Percentiles rank a stretch among this genome's conserved stretches.
phyloP scores from a whole-genome alignment of 176 grass and related monocot genomes.

The Puya raimondii region DNA sequence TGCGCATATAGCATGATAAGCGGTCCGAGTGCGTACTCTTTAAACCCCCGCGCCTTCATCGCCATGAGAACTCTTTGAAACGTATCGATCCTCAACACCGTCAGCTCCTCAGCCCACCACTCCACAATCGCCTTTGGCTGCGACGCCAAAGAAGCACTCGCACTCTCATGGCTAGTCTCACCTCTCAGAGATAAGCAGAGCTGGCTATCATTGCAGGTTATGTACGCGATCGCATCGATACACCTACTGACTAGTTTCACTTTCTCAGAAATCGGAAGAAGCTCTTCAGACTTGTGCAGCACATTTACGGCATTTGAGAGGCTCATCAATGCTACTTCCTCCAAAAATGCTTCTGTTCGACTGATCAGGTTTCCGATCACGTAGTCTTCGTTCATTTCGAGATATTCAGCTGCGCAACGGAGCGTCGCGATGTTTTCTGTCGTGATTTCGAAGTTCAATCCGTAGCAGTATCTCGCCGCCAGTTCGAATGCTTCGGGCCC shows the following conservation, averaged over 20 bases:
- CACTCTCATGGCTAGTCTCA: neutral
- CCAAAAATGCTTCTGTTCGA: slow-evolving; percentile 47
- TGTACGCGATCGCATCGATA: slow-evolving; percentile 58
- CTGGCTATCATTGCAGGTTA: slow-evolving; percentile 32
- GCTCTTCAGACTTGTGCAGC: slow-evolving; percentile 50
- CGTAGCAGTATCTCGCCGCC: slow-evolving; percentile 66
- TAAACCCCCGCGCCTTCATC: slow-evolving; percentile 73
- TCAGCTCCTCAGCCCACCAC: slow-evolving; percentile 82
- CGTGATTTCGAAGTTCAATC: slow-evolving; percentile 57
- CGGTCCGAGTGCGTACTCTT: slow-evolving; percentile 61
- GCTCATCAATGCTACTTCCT: slow-evolving; percentile 51
- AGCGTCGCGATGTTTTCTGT: slow-evolving; percentile 62
- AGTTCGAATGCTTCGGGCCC: slow-evolving; percentile 63
- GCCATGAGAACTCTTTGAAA: slow-evolving; percentile 71
- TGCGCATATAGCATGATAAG: slow-evolving; percentile 91
- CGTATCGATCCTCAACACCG: slow-evolving; percentile 56
- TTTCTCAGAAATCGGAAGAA: slow-evolving; percentile 64
- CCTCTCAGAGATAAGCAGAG: slow-evolving; percentile 15
- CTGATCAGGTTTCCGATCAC: slow-evolving; percentile 35
- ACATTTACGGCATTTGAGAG: slow-evolving; percentile 61
- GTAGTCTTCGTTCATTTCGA: slow-evolving; percentile 77
- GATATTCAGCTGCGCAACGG: slow-evolving; percentile 66
- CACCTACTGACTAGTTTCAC: slow-evolving; percentile 48
- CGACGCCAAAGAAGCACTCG: slow-evolving; percentile 22
- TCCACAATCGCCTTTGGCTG: slow-evolving; percentile 46